Evolutionary conservation across 768 basidiomycete genomes (phyloP).

Genomic region (Tricholoma flavovirens): DNA sequence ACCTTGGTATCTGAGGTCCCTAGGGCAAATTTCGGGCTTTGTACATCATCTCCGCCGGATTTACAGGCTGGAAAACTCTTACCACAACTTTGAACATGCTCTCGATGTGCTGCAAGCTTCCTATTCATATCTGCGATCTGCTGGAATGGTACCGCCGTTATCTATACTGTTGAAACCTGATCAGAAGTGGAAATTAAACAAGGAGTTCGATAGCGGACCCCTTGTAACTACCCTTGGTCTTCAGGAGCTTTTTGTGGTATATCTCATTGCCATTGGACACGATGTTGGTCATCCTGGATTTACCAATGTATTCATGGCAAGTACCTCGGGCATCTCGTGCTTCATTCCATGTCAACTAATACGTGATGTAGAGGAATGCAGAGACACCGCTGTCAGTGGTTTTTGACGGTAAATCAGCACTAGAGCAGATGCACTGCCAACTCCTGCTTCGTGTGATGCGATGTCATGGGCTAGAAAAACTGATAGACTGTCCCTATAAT

Average conservation of each 20-base stretch:
- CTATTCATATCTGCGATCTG: conserved; percentile 76
- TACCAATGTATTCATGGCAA: conserved; percentile 89
- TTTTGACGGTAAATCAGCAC: conserved; percentile 83
- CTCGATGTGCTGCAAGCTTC: conserved; percentile 93
- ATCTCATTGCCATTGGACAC: conserved; percentile 92
- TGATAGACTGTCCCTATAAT: conserved; percentile 52
- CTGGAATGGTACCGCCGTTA: conserved; percentile 77
- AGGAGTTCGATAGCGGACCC: conserved; percentile 31
- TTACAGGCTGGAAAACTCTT: conserved; percentile 87
- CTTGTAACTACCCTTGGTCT: conserved; percentile 45
- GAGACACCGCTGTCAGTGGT: conserved; percentile 81
- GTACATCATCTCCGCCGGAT: conserved; percentile 86
- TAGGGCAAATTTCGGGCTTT: conserved; percentile 73
- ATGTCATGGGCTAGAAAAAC: conserved; percentile 64
- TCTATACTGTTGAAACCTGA: conserved; percentile 53
- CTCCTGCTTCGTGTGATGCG: conserved; percentile 77
- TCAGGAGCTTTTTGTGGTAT: conserved; percentile 77
- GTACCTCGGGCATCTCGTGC: conserved; percentile 19
- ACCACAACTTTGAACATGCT: conserved; percentile 98
- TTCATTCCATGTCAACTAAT: conserved; percentile 2
- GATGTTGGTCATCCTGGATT: conserved; percentile 97
- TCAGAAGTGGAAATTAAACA: conserved; percentile 34
- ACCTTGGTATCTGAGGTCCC: conserved; percentile 4
- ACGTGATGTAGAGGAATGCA: conserved; percentile 75
- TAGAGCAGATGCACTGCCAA: conserved; percentile 90